These are phyloP conservation scores for Psilocybe azurescens DNA, from an alignment of 768 basidiomycete species.

Conservation along the genomic window DNA sequence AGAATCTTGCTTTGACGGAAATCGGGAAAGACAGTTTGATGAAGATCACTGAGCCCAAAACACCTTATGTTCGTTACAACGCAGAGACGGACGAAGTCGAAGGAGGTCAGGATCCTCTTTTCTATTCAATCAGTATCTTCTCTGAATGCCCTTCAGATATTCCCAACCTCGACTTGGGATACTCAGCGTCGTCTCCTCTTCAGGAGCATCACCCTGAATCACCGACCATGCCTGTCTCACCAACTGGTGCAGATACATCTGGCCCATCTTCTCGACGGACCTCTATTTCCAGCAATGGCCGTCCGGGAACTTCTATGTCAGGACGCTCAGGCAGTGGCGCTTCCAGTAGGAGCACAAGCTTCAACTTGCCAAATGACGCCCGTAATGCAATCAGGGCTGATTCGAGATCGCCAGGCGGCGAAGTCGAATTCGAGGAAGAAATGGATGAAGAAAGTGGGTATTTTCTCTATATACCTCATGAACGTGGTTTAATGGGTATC, in stretches of 20 bases:
- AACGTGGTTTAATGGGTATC: background rate
- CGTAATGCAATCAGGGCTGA: slow-evolving; percentile 61
- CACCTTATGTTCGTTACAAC: slow-evolving; percentile 92
- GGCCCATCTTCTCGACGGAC: slow-evolving; percentile 76
- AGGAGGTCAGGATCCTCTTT: slow-evolving; percentile 60
- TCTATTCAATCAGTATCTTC: background rate
- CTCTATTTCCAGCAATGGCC: slow-evolving; percentile 70
- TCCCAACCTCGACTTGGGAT: slow-evolving; percentile 72
- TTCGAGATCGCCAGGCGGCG: slow-evolving; percentile 65
- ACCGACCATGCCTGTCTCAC: slow-evolving; percentile 50
- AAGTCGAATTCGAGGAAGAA: slow-evolving; percentile 78
- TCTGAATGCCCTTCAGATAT: slow-evolving; percentile 62
- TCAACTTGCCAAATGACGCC: slow-evolving; percentile 77
- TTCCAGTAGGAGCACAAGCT: slow-evolving; percentile 83
- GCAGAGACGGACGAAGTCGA: slow-evolving; percentile 85
- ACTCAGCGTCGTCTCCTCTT: slow-evolving; percentile 37
- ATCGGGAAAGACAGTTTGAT: slow-evolving; percentile 94
- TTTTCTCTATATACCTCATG: background rate
- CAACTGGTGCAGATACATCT: slow-evolving; percentile 65
- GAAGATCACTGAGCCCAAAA: slow-evolving; percentile 99
- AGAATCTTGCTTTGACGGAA: slow-evolving; percentile 90
- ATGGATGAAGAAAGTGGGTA: slow-evolving; percentile 88
- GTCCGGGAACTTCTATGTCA: slow-evolving; percentile 53
- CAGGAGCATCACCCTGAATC: slow-evolving; percentile 32
- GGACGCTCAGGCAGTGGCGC: slow-evolving; percentile 65